A percentile compares a stretch with the other conserved stretches of the same genome.
phyloP scores from a whole-genome alignment of 2,329 filamentous ascomycete species.

The Paraconiothyrium sp. region DNA sequence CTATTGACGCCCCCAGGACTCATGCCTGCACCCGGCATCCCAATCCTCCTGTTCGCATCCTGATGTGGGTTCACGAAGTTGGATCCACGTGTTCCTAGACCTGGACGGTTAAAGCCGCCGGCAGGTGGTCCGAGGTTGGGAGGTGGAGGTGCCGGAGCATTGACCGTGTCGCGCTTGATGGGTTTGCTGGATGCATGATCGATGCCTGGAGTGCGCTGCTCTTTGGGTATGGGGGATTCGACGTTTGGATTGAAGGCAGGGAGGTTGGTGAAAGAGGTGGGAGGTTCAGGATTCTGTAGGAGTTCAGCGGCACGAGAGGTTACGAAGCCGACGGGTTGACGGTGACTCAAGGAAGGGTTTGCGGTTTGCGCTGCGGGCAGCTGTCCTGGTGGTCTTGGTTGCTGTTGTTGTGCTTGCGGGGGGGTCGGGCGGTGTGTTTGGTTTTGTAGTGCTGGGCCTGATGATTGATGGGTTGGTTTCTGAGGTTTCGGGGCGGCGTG shows the following conservation, averaged over 20 bases:
- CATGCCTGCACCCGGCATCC: slow-evolving; percentile 59
- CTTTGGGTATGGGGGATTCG: slow-evolving; percentile 76
- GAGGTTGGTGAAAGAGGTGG: slow-evolving; percentile 41
- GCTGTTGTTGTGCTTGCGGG: slow-evolving; percentile 33
- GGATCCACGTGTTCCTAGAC: slow-evolving; percentile 19
- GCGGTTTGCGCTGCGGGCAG: slow-evolving; percentile 20
- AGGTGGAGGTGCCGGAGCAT: slow-evolving; percentile 23
- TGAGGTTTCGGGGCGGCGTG: slow-evolving; percentile 30
- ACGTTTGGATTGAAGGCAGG: slow-evolving; percentile 60
- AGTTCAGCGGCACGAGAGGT: slow-evolving; percentile 56
- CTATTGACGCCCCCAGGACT: slow-evolving; percentile 56
- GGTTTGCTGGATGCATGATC: slow-evolving; percentile 83
- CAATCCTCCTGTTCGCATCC: slow-evolving; percentile 58
- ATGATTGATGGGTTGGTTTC: slow-evolving; percentile 30
- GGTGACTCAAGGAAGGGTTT: slow-evolving; percentile 29
- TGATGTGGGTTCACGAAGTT: slow-evolving; percentile 61
- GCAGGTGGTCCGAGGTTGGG: slow-evolving; percentile 20
- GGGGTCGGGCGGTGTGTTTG: slow-evolving; percentile 37
- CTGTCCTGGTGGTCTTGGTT: slow-evolving; percentile 8
- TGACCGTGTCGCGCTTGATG: slow-evolving; percentile 62
- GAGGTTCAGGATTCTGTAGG: slow-evolving; percentile 45
- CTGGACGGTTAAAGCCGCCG: slow-evolving; percentile 27
- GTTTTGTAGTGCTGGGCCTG: slow-evolving; percentile 31
- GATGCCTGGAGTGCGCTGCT: slow-evolving; percentile 79
- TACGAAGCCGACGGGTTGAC: slow-evolving; percentile 56